A percentile compares a stretch with the other conserved stretches of the same genome.
Evolutionary conservation across 73 alveolate genomes (phyloP).

Genomic region (Blepharisma stoltei): DNA sequence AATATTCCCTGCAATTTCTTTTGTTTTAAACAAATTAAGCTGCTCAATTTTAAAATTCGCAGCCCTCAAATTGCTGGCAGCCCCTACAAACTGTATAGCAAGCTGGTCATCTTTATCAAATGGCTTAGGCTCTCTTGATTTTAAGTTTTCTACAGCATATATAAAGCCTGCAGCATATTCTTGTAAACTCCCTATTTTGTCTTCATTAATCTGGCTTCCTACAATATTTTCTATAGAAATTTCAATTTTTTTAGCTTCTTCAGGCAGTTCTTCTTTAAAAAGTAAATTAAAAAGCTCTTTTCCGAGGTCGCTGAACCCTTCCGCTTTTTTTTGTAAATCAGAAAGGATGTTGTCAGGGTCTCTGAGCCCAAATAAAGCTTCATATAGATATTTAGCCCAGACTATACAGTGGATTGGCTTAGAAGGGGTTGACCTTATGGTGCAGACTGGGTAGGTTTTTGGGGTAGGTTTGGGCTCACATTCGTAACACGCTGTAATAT

Average conservation of each 20-base stretch:
- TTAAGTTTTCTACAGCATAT: not conserved
- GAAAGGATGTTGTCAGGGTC: conserved; percentile 50
- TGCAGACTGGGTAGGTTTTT: conserved; percentile 91
- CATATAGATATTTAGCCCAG: conserved; percentile 93
- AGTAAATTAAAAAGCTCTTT: not conserved
- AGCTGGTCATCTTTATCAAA: conserved; percentile 87
- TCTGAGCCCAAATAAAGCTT: conserved; percentile 72
- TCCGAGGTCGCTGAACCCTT: not conserved
- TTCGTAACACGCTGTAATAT: conserved; percentile 92
- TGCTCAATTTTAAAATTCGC: conserved; percentile 48
- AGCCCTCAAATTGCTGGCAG: conserved; percentile 84
- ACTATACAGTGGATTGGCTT: conserved; percentile 93
- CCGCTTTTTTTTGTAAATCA: conserved; percentile 32
- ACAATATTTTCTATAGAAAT: not conserved
- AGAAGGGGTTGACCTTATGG: conserved; percentile 92
- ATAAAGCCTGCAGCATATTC: too few relatives aligned
- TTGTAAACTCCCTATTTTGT: not conserved
- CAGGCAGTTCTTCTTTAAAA: conserved; percentile 1
- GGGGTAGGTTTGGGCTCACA: conserved; percentile 72
- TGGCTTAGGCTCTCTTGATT: conserved; percentile 32
- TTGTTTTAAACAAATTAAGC: conserved; percentile 67
- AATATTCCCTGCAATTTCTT: conserved; percentile 96
- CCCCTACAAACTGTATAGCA: conserved; percentile 68
- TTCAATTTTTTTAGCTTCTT: not conserved
- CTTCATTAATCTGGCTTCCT: not conserved